phyloP scores from a whole-genome alignment of 352 stramenopile genomes.

The Sclerospora graminicola region DNA sequence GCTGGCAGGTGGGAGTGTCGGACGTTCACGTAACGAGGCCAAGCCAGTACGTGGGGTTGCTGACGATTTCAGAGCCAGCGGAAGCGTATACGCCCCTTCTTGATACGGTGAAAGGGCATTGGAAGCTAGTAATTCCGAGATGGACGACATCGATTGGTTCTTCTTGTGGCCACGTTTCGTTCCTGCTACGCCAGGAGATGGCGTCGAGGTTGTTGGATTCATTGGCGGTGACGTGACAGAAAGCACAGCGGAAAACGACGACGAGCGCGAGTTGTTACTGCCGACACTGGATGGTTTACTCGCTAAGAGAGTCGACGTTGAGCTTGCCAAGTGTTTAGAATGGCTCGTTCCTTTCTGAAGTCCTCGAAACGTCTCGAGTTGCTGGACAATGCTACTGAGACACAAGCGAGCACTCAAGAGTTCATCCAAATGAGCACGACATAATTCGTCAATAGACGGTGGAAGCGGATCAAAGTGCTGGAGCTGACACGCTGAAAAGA shows the following conservation, averaged over 20 bases:
- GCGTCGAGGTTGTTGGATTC: constrained; percentile 23
- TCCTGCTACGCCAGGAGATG: constrained; percentile 12
- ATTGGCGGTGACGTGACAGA: constrained; percentile 20
- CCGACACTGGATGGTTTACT: constrained; percentile 23
- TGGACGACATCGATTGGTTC: constrained; percentile 84
- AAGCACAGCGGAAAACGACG: constrained; percentile 26
- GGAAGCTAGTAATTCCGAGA: constrained; percentile 71
- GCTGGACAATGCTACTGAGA: constrained; percentile 60
- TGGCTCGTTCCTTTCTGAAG: too few relatives aligned
- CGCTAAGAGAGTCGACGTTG: too few relatives aligned
- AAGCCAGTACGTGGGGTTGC: constrained; percentile 57
- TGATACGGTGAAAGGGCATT: constrained; percentile 48
- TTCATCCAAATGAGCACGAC: constrained; percentile 61
- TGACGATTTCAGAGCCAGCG: constrained; percentile 31
- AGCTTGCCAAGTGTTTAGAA: too few relatives aligned
- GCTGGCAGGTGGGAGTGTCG: constrained; percentile 19
- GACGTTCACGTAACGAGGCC: constrained; percentile 57
- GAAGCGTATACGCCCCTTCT: too few relatives aligned
- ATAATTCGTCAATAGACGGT: constrained; percentile 60
- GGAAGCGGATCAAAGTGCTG: constrained; percentile 67
- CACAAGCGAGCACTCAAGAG: constrained; percentile 64
- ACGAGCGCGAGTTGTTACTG: constrained; percentile 29
- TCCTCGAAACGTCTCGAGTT: constrained; percentile 61
- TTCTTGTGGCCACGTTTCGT: constrained; percentile 78
- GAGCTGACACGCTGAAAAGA: constrained; percentile 64